phyloP scores from a whole-genome alignment of 2,329 filamentous ascomycete species.

The Volutella citrinella region DNA sequence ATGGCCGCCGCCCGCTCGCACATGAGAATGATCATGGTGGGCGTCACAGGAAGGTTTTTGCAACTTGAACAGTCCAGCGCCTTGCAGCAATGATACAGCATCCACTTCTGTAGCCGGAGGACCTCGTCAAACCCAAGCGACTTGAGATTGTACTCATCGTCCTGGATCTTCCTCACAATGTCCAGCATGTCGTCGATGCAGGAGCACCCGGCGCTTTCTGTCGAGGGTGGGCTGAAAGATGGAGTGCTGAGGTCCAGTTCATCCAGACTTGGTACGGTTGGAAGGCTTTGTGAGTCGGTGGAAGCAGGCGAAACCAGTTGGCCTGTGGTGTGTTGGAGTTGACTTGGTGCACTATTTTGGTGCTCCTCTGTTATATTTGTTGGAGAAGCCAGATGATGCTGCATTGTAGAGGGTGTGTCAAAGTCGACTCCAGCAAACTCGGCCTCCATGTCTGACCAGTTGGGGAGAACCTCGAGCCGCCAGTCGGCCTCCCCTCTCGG shows the following conservation, averaged over 20 bases:
- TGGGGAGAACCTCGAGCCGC: no score
- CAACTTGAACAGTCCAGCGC: constrained; percentile 23
- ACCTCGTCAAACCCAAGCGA: constrained; percentile 26
- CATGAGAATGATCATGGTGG: constrained; percentile 25
- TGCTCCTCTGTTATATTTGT: no score
- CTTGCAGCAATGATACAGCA: constrained; percentile 26
- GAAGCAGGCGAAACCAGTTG: no score
- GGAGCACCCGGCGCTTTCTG: constrained; percentile 9
- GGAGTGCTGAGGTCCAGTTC: no score
- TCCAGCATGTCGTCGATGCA: constrained; percentile 21
- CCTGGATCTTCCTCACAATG: constrained; percentile 27
- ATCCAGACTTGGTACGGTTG: neutral
- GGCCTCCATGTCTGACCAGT: no score
- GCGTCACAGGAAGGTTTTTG: constrained; percentile 6
- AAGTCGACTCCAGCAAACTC: no score
- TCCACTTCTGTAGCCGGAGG: constrained; percentile 27
- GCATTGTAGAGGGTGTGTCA: no score
- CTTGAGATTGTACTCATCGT: constrained; percentile 26
- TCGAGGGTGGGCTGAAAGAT: neutral
- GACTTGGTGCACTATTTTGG: no score
- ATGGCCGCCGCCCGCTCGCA: constrained; percentile 27
- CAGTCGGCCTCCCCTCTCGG: no score
- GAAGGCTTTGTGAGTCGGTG: no score
- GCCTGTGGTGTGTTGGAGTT: no score
- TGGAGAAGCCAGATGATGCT: no score